Percentiles rank a stretch among this genome's conserved stretches.
Conservation (phyloP, 2,329 filamentous ascomycete species). For the Graphiopsis chlorocephala region DNA sequence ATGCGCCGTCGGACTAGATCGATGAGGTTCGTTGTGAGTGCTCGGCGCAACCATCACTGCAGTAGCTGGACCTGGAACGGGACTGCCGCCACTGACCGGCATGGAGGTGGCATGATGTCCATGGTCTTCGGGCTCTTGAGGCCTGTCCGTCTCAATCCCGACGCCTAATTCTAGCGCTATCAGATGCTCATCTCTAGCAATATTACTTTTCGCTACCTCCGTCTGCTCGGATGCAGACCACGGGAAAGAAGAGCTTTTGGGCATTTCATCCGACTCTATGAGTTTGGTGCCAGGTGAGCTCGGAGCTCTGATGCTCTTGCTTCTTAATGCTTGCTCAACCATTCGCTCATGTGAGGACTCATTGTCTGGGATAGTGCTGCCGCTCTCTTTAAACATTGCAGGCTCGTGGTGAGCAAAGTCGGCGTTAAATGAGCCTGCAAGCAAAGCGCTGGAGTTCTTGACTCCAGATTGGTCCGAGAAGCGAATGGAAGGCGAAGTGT, state of each 20-base stretch:
- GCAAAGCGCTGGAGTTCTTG: slow-evolving; percentile 26
- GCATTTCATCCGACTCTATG: slow-evolving; percentile 6
- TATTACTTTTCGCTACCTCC: background rate
- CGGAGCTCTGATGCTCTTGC: slow-evolving; percentile 19
- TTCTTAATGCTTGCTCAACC: slow-evolving; percentile 34
- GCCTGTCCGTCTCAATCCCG: background rate
- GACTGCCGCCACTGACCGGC: background rate
- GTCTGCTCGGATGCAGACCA: slow-evolving; percentile 26
- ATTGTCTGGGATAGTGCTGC: slow-evolving; percentile 43
- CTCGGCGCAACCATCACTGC: background rate
- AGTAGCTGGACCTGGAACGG: background rate
- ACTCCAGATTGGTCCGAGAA: slow-evolving; percentile 24
- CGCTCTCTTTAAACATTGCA: slow-evolving; percentile 40
- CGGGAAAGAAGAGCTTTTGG: slow-evolving; percentile 27
- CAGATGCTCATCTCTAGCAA: background rate
- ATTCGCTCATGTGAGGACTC: slow-evolving; percentile 42
- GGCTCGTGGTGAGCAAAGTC: slow-evolving; percentile 42
- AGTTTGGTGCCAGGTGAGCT: slow-evolving; percentile 6
- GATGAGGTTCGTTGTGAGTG: background rate
- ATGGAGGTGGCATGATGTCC: background rate
- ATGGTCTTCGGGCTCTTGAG: background rate
- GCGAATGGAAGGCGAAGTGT: slow-evolving; percentile 19
- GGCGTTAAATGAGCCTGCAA: slow-evolving; percentile 33
- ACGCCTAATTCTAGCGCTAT: background rate
- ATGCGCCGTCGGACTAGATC: slow-evolving; percentile 3